phyloP scores from a whole-genome alignment of 768 basidiomycete species.

The Filobasidium floriforme region DNA sequence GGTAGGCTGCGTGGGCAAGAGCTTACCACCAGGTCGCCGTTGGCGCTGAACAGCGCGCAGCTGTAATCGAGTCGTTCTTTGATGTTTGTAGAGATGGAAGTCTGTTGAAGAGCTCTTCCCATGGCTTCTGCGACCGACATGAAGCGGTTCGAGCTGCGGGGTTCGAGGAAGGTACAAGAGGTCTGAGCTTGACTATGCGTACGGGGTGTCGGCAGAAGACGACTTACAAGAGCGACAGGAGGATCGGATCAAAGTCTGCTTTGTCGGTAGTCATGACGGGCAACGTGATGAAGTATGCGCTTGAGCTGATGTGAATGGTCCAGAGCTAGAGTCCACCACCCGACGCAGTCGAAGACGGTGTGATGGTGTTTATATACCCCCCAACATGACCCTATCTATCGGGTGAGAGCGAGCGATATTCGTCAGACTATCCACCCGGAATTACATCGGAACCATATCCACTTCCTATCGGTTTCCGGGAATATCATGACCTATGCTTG shows the following conservation, averaged over 20 bases:
- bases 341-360: too few species aligned
- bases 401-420: too few species aligned
- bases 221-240: constrained; percentile 20
- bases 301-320: too few species aligned
- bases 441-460: too few species aligned
- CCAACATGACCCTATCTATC: too few species aligned
- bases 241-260: constrained; percentile 15
- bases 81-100: constrained; percentile 88
- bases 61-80: constrained; percentile 92
- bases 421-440: too few species aligned
- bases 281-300: too few species aligned
- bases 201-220: background rate
- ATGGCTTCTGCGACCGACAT: constrained; percentile 97
- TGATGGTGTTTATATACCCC: too few species aligned
- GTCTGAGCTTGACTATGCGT: background rate
- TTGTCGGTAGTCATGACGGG: background rate
- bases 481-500: too few species aligned
- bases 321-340: too few species aligned
- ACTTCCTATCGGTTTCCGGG: too few species aligned
- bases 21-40: constrained; percentile 71
- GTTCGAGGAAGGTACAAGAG: background rate
- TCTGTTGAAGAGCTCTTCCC: constrained; percentile 83
- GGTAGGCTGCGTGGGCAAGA: background rate
- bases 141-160: constrained; percentile 77
- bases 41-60: constrained; percentile 90